Evolutionary conservation across 2,329 filamentous ascomycete species (phyloP), one percentile per base, ranked within the genome.

Genomic region (Nannizzia gypsea): DNA sequence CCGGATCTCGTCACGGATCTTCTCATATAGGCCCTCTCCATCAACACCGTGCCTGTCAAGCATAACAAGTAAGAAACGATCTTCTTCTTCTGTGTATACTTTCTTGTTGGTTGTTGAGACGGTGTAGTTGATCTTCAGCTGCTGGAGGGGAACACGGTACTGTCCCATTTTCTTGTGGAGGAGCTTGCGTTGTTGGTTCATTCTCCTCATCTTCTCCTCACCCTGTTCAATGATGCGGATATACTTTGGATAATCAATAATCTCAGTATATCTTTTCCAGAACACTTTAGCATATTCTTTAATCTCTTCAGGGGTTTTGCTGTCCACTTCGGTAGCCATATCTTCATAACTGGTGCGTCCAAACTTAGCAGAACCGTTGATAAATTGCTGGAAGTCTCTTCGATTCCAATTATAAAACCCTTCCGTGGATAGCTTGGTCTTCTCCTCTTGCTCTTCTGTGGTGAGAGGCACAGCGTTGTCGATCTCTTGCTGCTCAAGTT

Each of bases 51-150:
- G 88, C 72, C 87, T 89, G 75, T 99, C 90, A 4, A 99, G 81
- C 76, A 96, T 87, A 56, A 99, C 92, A 36, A 99, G 81, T 58
- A 99, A 76, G 76, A 99, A 99, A 2, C 93, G 84, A 71, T 99
- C 93, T 73, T 99, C 93, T 71, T 99, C 93, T 71, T 99, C 95
- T 0, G 91, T 97, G 72, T 99, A 99, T 0, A 99, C 91, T 78
- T 99, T 99, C 79, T 99, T 99, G 82, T 99, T 99, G 8, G 95
- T 99, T 1, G 93, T 99, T 5, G 90, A 96, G 28, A 99, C 93
- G 0, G 91, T 96, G 75, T 99, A 99, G 76, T 96, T 97, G 78
- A 99, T 90, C 79, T 96, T 96, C 69, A 99, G 84, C 74, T 99
- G 93, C 73, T 99, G 93, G 15, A 99, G 81, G 24, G 93, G 95